Evolutionary conservation across 164 flowering plant genomes (phyloP), one percentile per base, ranked within the genome.

Genomic region (Piper betle): DNA sequence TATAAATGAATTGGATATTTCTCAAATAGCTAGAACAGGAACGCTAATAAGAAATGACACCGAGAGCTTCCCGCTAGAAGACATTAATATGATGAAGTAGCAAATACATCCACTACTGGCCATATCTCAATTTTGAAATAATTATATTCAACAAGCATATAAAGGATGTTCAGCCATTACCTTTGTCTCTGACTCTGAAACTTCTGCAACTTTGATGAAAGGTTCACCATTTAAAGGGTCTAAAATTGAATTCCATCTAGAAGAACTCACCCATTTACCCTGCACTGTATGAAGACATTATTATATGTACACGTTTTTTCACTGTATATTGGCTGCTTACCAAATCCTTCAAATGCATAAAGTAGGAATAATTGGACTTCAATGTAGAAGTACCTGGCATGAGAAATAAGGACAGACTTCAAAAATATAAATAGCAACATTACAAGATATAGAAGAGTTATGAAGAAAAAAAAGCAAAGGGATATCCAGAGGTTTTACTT

Each of bases 151-250:
- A 46, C 10, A 5, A 15, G 50, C 50, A 6, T 46, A 46, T 15
- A 46, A 12, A 46, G 15, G 50, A 46, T 46, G 15, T 46, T 46
- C 50, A 46, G 15, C 50, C 15, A 55, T 55, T 71, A 91, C 99
- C 87, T 85, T 75, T 62, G 87, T 71, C 69, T 71, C 97, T 25
- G 75, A 74, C 72, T 81, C 85, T 71, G 72, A 78, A n/a, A 91
- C 86, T 57, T 94, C 96, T 12, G 93, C 80, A 70, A 94, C 84
- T 73, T 82, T 82, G 65, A 94, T 85, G 66, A 94, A 91, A 55
- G 90, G 80, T 61, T 91, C 97, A 17, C 99, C 99, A 78, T 93
- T 91, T 63, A 94, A 76, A 58, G 97, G 99, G 80, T 94, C 96
- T 65, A 81, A 55, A 68, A 88, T 65, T 0, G 81, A 80, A 64